Percentiles rank a stretch among this genome's conserved stretches.
phyloP scores from a whole-genome alignment of 257 asterid species.

The Ocimum tenuiflorum region DNA sequence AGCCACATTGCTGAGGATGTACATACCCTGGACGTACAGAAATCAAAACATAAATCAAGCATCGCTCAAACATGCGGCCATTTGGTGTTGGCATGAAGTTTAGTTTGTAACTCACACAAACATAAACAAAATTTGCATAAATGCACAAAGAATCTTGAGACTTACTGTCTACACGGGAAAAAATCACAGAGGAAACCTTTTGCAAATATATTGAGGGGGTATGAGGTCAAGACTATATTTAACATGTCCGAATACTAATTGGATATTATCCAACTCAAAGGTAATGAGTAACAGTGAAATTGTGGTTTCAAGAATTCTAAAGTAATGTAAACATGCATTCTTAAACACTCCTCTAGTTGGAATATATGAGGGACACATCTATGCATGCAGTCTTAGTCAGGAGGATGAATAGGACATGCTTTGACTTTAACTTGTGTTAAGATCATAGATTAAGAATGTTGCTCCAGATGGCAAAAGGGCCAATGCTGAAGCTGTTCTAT shows the following conservation, averaged over 20 bases:
- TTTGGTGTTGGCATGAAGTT: background rate
- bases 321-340: background rate
- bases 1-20: conserved; percentile 63
- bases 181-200: background rate
- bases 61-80: background rate
- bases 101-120: background rate
- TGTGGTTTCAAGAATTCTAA: background rate
- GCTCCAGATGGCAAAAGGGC: background rate
- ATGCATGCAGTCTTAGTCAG: background rate
- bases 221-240: background rate
- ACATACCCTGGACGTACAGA: conserved; percentile 59
- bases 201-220: background rate
- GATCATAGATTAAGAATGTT: background rate
- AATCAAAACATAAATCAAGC: background rate
- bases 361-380: background rate
- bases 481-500: background rate
- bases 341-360: background rate
- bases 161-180: background rate
- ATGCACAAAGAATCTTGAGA: background rate
- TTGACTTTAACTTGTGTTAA: background rate
- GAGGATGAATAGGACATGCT: conserved; percentile 6
- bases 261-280: background rate
- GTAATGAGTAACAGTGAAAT: background rate
- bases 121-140: background rate
- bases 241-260: background rate